Percentiles rank a stretch among this genome's conserved stretches.
phyloP scores from a whole-genome alignment of 495 filamentous ascomycete species.

The Penicillium macrosclerotiorum region DNA sequence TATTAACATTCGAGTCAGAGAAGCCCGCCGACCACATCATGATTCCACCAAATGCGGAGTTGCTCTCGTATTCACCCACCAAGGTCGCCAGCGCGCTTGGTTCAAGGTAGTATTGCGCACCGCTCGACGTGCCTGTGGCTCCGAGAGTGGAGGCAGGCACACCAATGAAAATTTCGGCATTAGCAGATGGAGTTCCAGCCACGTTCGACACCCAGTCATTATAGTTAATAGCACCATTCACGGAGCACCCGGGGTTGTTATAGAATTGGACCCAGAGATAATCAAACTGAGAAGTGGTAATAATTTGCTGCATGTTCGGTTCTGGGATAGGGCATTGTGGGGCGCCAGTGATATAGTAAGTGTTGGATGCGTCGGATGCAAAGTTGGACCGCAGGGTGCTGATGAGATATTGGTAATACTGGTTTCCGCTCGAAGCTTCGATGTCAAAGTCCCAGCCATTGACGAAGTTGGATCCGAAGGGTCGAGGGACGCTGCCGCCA shows the following conservation, averaged over 20 bases:
- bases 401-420: conserved; percentile 44
- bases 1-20: conserved; percentile 40
- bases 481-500: conserved; percentile 32
- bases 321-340: conserved; percentile 58
- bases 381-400: conserved; percentile 45
- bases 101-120: conserved; percentile 43
- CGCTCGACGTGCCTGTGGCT: conserved; percentile 36
- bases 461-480: conserved; percentile 51
- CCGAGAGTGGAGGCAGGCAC: conserved; percentile 41
- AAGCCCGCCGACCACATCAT: conserved; percentile 56
- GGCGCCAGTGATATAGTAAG: conserved; percentile 56
- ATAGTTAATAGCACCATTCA: conserved; percentile 31
- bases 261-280: conserved; percentile 51
- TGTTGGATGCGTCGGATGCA: conserved; percentile 38
- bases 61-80: conserved; percentile 28
- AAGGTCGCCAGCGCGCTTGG: conserved; percentile 31
- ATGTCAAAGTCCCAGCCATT: conserved; percentile 63
- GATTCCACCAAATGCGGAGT: conserved; percentile 48
- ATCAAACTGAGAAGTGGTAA: conserved; percentile 30
- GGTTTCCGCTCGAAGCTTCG: conserved; percentile 22
- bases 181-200: conserved; percentile 30
- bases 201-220: conserved; percentile 46
- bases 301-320: conserved; percentile 45
- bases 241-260: conserved; percentile 37
- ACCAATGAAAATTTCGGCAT: conserved; percentile 50